Percentiles rank a stretch among this genome's conserved stretches.
These are phyloP conservation scores for Pseudogymnoascus sp. DNA, from an alignment of 2,329 filamentous ascomycete genomes.

Conservation along the genomic window DNA sequence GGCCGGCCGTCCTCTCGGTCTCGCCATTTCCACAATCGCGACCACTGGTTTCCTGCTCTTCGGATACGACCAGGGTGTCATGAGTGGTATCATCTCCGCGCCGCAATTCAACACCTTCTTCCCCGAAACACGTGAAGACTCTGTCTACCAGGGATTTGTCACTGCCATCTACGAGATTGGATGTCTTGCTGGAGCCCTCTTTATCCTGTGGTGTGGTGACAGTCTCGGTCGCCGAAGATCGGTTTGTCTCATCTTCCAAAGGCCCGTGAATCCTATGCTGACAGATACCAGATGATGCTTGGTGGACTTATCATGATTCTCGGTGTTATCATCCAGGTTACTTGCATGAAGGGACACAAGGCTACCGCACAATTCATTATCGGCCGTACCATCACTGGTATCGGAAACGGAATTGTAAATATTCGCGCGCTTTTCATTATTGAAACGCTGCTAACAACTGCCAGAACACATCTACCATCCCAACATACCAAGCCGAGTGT, in stretches of 20 bases:
- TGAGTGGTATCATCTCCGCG: slow-evolving; percentile 66
- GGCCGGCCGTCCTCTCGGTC: slow-evolving; percentile 58
- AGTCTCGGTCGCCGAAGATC: slow-evolving; percentile 49
- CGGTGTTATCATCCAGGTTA: slow-evolving; percentile 43
- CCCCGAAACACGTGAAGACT: slow-evolving; percentile 49
- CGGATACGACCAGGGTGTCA: slow-evolving; percentile 83
- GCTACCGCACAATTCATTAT: slow-evolving; percentile 51
- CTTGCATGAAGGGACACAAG: slow-evolving; percentile 29
- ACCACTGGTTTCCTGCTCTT: slow-evolving; percentile 80
- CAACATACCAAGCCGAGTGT: slow-evolving; percentile 61
- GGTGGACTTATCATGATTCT: slow-evolving; percentile 54
- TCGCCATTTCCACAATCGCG: slow-evolving; percentile 63
- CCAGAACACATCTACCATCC: slow-evolving; percentile 40
- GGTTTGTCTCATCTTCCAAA: slow-evolving; percentile 48
- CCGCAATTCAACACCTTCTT: slow-evolving; percentile 81
- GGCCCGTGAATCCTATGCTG: slow-evolving; percentile 33
- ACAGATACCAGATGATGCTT: slow-evolving; percentile 40
- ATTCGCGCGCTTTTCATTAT: neutral
- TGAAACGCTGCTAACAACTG: neutral
- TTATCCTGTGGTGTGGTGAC: slow-evolving; percentile 46
- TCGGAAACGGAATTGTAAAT: slow-evolving; percentile 44
- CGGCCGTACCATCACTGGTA: slow-evolving; percentile 43
- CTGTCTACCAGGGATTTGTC: slow-evolving; percentile 41
- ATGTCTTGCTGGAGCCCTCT: slow-evolving; percentile 48
- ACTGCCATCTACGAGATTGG: slow-evolving; percentile 52